phyloP scores from a whole-genome alignment of 148 eudicot genomes.

The Cornus controversa region DNA sequence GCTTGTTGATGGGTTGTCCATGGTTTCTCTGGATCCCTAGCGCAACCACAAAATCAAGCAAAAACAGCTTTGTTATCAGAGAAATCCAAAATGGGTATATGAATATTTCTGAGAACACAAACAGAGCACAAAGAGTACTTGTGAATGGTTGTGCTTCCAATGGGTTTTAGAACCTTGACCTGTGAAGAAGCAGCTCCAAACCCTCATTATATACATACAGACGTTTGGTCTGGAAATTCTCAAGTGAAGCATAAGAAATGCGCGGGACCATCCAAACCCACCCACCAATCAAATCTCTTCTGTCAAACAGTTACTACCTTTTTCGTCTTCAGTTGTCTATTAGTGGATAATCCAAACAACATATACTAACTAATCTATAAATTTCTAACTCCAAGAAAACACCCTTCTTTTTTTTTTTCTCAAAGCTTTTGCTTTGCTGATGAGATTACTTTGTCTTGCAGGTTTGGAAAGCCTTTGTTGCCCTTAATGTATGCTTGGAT shows the following conservation, averaged over 20 bases:
- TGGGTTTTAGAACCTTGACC: constrained; percentile 24
- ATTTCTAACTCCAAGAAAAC: too few relatives aligned
- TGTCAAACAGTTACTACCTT: background rate
- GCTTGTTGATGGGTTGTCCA: constrained; percentile 37
- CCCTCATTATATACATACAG: constrained; percentile 34
- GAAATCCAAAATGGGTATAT: background rate
- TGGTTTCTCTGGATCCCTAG: constrained; percentile 29
- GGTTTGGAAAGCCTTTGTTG: constrained; percentile 3
- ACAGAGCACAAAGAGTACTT: constrained; percentile 3
- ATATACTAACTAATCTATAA: too few relatives aligned
- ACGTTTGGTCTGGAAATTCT: constrained; percentile 5
- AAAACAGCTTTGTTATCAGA: background rate
- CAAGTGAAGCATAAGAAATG: constrained; percentile 41
- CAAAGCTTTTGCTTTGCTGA: background rate
- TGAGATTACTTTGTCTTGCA: constrained; percentile 27
- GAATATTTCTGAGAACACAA: background rate
- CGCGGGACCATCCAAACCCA: constrained; percentile 32
- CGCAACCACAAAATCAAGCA: constrained; percentile 14
- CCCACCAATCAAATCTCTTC: constrained; percentile 24
- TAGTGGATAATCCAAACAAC: background rate
- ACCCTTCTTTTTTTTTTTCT: background rate
- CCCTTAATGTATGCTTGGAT: constrained; percentile 14
- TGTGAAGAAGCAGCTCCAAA: constrained; percentile 28
- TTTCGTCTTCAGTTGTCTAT: background rate
- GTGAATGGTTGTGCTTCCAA: constrained; percentile 18